Percentiles rank a stretch among this genome's conserved stretches.
Evolutionary conservation across 306 rosid species (phyloP).

Genomic region (Inga laurina): DNA sequence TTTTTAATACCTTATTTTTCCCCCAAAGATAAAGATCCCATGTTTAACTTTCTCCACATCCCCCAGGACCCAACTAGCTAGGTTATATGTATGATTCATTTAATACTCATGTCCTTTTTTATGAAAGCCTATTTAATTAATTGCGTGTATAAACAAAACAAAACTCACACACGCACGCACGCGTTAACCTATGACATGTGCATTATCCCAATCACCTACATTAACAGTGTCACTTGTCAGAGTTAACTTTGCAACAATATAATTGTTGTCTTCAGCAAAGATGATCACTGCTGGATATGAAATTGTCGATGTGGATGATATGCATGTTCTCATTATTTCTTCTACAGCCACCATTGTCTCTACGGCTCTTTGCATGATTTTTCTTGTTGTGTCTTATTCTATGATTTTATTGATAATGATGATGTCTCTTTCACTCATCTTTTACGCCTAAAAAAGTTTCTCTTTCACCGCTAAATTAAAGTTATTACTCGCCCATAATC

Average conservation of each 20-base stretch:
- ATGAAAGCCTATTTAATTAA: too few species aligned
- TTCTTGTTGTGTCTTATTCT: neutral
- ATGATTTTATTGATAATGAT: neutral
- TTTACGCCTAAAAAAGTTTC: too few species aligned
- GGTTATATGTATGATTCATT: too few species aligned
- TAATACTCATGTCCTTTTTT: too few species aligned
- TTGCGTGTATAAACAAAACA: too few species aligned
- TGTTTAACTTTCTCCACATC: too few species aligned
- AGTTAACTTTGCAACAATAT: neutral
- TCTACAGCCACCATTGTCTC: neutral
- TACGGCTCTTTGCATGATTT: neutral
- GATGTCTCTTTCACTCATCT: neutral
- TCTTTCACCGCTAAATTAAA: neutral
- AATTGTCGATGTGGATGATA: neutral
- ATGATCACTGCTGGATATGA: neutral
- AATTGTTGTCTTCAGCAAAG: neutral
- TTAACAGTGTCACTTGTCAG: neutral
- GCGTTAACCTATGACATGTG: too few species aligned
- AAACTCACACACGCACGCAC: too few species aligned
- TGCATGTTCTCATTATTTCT: neutral
- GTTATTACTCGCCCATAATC: neutral
- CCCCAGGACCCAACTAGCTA: too few species aligned
- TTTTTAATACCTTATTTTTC: too few species aligned
- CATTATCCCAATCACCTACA: too few species aligned
- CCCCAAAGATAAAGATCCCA: too few species aligned